Conservation (phyloP, 192 early-diverging fungal species). For the Geranomyces variabilis region DNA sequence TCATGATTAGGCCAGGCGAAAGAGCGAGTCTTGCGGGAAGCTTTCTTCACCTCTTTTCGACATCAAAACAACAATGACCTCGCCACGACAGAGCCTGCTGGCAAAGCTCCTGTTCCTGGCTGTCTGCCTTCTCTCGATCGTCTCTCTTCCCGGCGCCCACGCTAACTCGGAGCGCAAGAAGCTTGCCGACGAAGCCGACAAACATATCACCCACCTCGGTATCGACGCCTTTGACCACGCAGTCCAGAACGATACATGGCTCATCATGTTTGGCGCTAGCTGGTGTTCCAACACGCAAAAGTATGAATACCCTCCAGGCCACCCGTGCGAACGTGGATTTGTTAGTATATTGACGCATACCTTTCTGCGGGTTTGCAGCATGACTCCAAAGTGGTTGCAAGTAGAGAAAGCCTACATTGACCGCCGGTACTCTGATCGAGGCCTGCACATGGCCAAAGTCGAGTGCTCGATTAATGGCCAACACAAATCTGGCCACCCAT, state of each 20-base stretch:
- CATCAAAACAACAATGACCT: too few relatives aligned
- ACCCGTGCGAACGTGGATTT: not conserved
- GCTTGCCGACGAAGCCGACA: slow-evolving; percentile 27
- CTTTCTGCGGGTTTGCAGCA: too few relatives aligned
- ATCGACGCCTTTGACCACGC: not conserved
- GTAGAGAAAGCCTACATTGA: slow-evolving; percentile 15
- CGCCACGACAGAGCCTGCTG: too few relatives aligned
- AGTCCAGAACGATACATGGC: slow-evolving; percentile 13
- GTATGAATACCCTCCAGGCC: not conserved
- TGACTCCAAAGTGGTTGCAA: slow-evolving; percentile 30
- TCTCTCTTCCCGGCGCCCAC: too few relatives aligned
- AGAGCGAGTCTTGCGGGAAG: too few relatives aligned
- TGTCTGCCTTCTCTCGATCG: too few relatives aligned
- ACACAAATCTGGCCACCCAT: not conserved
- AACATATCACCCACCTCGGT: slow-evolving; percentile 9
- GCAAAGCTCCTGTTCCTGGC: too few relatives aligned
- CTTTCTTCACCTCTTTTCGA: too few relatives aligned
- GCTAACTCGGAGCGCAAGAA: not conserved
- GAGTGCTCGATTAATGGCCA: slow-evolving; percentile 29
- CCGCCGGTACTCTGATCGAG: not conserved
- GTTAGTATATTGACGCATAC: not conserved
- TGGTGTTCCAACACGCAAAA: slow-evolving; percentile 21
- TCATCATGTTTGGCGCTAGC: slow-evolving; percentile 15
- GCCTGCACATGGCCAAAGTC: slow-evolving; percentile 34
- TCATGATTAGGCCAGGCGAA: too few relatives aligned